Conservation (phyloP, 306 rosid genomes). For the Glycine tomentella region DNA sequence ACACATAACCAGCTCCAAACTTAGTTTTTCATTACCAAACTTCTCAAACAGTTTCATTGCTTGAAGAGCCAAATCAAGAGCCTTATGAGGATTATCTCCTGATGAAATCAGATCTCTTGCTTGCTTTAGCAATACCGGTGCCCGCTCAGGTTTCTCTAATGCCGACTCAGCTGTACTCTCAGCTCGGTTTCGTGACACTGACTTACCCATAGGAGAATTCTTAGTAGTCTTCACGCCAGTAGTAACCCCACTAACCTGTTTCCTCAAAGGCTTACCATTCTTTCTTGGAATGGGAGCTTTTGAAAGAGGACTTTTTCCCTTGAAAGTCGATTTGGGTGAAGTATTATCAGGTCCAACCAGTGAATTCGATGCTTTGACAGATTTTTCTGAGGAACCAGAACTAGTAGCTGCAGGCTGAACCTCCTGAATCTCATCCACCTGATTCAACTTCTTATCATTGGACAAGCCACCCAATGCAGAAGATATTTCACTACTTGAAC, state of each 20-base stretch:
- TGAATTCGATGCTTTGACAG: constrained; percentile 54
- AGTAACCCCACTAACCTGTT: constrained; percentile 55
- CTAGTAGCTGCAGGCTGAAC: constrained; percentile 58
- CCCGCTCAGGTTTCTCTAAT: constrained; percentile 70
- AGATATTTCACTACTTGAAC: constrained; percentile 60
- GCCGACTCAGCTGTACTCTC: constrained; percentile 55
- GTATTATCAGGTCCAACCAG: constrained; percentile 49
- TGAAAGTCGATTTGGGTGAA: constrained; percentile 59
- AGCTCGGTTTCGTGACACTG: constrained; percentile 51
- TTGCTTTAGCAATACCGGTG: constrained; percentile 80
- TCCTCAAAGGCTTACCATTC: constrained; percentile 57
- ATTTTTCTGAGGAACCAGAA: constrained; percentile 59
- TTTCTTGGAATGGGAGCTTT: constrained; percentile 60
- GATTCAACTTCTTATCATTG: constrained; percentile 57
- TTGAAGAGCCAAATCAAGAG: constrained; percentile 85
- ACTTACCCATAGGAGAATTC: constrained; percentile 58
- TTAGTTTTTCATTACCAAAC: constrained; percentile 65
- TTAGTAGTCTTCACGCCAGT: constrained; percentile 58
- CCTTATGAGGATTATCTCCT: constrained; percentile 83
- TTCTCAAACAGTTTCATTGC: constrained; percentile 77
- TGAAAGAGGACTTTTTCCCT: constrained; percentile 60
- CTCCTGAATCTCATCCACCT: constrained; percentile 44
- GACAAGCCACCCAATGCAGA: constrained; percentile 61
- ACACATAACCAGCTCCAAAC: constrained; percentile 88
- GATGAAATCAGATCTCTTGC: constrained; percentile 83